These are phyloP conservation scores for Cicer bijugum DNA, from an alignment of 306 rosid species.

Conservation along the genomic window DNA sequence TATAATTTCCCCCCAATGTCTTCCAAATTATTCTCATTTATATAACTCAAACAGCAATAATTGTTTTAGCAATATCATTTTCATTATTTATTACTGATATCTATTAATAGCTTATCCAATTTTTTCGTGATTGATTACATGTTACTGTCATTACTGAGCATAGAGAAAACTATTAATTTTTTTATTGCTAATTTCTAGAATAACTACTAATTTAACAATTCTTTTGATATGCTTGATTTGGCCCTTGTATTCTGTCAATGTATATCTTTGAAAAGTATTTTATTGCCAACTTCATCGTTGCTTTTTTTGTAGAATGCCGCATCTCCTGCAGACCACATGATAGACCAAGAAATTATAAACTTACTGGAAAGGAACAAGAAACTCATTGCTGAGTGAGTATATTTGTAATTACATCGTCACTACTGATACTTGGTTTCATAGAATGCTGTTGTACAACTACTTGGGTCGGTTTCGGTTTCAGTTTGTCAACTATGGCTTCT, in stretches of 20 bases:
- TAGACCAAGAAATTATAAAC: conserved; percentile 47
- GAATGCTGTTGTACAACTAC: conserved; percentile 19
- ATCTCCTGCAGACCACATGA: conserved; percentile 41
- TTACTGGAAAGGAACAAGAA: conserved; percentile 57
- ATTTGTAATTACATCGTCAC: conserved; percentile 33
- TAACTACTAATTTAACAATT: conserved; percentile 6
- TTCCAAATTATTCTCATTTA: background rate
- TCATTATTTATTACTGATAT: background rate
- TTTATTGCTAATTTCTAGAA: conserved; percentile 32
- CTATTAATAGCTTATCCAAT: background rate
- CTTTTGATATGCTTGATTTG: conserved; percentile 29
- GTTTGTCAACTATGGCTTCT: conserved; percentile 10
- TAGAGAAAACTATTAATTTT: background rate
- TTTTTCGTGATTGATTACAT: background rate
- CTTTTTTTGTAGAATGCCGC: conserved; percentile 46
- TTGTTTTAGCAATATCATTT: conserved; percentile 1
- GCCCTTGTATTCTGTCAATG: conserved; percentile 16
- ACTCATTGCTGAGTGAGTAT: conserved; percentile 66
- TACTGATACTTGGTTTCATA: conserved; percentile 19
- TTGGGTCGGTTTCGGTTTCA: conserved; percentile 15
- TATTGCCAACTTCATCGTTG: conserved; percentile 21
- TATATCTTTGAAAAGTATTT: background rate
- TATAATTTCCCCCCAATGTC: background rate
- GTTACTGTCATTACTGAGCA: background rate
- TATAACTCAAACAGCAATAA: background rate